Conservation (phyloP, 1,139 yeast species). For the Suhomyces coccinellae region DNA sequence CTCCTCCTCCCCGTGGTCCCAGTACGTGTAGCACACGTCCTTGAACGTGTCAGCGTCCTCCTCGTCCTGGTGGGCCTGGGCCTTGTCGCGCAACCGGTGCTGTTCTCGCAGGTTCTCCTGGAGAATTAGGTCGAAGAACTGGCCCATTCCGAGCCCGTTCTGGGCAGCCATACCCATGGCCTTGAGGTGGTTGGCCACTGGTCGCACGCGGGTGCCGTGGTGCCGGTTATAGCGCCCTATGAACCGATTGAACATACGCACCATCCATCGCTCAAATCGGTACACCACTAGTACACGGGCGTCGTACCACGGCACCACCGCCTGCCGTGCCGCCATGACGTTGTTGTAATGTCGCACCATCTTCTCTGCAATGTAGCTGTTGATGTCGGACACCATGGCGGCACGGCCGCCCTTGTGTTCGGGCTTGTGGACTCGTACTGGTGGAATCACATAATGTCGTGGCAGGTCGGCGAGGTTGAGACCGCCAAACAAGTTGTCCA, state of each 20-base stretch:
- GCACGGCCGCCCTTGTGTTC: neutral
- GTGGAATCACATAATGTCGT: constrained; percentile 2
- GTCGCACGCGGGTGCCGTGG: constrained; percentile 19
- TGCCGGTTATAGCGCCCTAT: constrained; percentile 30
- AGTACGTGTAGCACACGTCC: constrained; percentile 35
- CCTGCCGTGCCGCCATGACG: constrained; percentile 18
- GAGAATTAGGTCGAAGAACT: constrained; percentile 27
- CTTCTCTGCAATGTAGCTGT: constrained; percentile 29
- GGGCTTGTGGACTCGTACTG: neutral
- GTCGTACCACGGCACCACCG: constrained; percentile 28
- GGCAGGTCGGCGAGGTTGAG: constrained; percentile 17
- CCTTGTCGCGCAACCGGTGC: constrained; percentile 14
- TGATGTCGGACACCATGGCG: constrained; percentile 11
- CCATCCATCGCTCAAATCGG: constrained; percentile 38
- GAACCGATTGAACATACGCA: constrained; percentile 41
- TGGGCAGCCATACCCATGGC: constrained; percentile 25
- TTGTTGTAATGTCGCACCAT: constrained; percentile 26
- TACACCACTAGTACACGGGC: constrained; percentile 26
- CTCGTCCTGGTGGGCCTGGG: constrained; percentile 9
- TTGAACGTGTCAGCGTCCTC: constrained; percentile 17
- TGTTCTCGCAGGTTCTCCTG: constrained; percentile 32
- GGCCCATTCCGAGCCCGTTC: constrained; percentile 23
- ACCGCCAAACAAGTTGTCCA: constrained; percentile 24
- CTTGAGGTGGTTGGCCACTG: constrained; percentile 27
- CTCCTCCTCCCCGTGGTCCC: constrained; percentile 28